phyloP scores from a whole-genome alignment of 1,284 basidiomycete genomes.

The Ustilago sp. region DNA sequence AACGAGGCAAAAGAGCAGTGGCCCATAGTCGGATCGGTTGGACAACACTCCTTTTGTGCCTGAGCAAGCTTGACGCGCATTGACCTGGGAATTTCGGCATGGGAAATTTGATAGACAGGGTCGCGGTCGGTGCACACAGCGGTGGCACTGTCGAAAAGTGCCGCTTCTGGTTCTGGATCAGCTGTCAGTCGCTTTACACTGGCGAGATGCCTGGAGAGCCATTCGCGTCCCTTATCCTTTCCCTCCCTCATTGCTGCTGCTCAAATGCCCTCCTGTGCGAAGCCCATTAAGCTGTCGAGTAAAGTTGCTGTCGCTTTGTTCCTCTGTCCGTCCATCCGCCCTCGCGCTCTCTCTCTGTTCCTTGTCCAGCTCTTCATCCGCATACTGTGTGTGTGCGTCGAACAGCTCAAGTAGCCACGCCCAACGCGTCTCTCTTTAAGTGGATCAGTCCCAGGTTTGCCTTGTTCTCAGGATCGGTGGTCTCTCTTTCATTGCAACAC shows the following conservation, averaged over 20 bases:
- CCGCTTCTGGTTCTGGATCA: constrained; percentile 12
- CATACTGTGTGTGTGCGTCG: background rate
- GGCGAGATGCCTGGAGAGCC: constrained; percentile 1
- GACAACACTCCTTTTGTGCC: background rate
- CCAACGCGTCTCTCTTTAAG: background rate
- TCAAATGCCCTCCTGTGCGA: background rate
- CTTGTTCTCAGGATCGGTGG: constrained; percentile 3
- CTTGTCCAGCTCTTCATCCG: background rate
- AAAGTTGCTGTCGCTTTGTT: constrained; percentile 3
- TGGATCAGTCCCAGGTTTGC: background rate
- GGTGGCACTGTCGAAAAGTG: constrained; percentile 17
- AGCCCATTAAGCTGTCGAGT: constrained; percentile 3
- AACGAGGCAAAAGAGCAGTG: background rate
- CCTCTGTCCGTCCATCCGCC: background rate
- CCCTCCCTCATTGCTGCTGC: background rate
- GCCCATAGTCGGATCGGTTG: background rate
- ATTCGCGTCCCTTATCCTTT: background rate
- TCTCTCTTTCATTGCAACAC: background rate
- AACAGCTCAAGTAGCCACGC: background rate
- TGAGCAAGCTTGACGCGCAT: background rate
- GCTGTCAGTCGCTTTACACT: constrained; percentile 28
- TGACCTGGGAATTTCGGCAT: background rate
- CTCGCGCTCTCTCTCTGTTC: background rate
- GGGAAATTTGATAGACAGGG: constrained; percentile 5
- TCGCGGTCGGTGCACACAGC: background rate